Base-by-base conservation (phyloP, 2,329 filamentous ascomycete species). In the Akanthomyces lecanii region DNA sequence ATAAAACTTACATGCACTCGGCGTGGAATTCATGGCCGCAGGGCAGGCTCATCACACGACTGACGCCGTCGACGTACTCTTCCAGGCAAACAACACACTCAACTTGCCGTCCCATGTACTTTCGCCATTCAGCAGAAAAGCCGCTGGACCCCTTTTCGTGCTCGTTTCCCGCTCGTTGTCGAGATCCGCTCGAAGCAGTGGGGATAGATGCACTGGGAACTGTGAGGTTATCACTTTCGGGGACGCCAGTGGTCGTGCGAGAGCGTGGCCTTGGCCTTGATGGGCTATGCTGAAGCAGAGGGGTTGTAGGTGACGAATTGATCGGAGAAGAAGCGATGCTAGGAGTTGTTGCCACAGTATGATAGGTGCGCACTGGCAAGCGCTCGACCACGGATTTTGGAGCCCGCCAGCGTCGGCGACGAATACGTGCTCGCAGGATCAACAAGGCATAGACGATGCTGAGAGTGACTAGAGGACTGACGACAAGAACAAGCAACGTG, bases 1-100 rank as follows among this genome's bases (percentile, higher is more conserved):
- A 36, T 21, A 36, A 62, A 59, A 89, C 92, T 89, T 79, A 96
- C 92, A 99, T 98, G 92, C 95, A 99, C 73, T 96, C 92, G 33
- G 83, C 94, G 75, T 99, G 95, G 76, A 98, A 99, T 72, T 99
- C 95, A 74, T 99, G 95, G 42, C 95, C 95, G 76, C 95, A 99
- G 10, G 95, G 95, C 64, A 99, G 78, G 72, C 92, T 96, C 95
- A 99, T 99, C 45, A 99, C 94, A 71, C 87, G 86, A 74, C 92
- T 97, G 69, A 97, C 88, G 45, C 95, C 95, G 74, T 97, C 93
- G 25, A 97, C 82, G 71, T 98, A 99, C 73, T 99, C 95, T 72
- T 99, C 95, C 40, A 99, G 79, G 70, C 95, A 99, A 2, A 99
- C 94, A 14, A 97, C 94, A 72, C 95, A 99, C 75, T 99, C 95